phyloP scores from a whole-genome alignment of 139 green algal genomes.

The Chlorella sorokiniana region DNA sequence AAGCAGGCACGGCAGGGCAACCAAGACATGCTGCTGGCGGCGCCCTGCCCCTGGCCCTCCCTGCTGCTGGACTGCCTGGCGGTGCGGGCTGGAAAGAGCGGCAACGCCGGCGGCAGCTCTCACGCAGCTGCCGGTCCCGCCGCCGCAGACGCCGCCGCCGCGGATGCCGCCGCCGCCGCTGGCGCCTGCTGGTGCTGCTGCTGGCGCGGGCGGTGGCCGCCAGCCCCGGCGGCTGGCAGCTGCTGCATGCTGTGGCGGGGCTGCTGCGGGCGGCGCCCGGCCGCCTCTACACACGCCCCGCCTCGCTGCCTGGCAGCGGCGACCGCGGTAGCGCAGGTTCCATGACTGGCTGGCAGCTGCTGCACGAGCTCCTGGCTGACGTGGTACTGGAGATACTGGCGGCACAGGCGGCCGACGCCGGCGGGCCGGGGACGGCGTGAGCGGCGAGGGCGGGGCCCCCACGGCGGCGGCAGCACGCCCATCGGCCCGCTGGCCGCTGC shows the following conservation, averaged over 20 bases:
- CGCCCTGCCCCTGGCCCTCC: conserved; percentile 40
- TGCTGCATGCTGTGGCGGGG: neutral
- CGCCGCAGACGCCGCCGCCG: neutral
- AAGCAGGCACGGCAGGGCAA: conserved; percentile 36
- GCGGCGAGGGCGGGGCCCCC: no score
- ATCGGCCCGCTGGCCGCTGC: neutral
- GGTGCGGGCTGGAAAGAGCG: neutral
- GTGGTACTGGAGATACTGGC: conserved; percentile 33
- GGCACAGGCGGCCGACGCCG: neutral
- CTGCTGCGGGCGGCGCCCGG: neutral
- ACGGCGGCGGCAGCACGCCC: neutral
- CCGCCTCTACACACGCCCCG: neutral
- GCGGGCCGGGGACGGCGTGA: neutral
- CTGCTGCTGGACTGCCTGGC: conserved; percentile 47
- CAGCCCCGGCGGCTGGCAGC: conserved; percentile 9
- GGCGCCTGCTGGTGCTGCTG: conserved; percentile 18
- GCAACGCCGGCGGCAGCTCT: neutral
- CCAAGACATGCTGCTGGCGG: conserved; percentile 22
- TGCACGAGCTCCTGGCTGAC: conserved; percentile 50
- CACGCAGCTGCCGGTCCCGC: no score
- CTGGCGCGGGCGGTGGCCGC: neutral
- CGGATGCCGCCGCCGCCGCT: neutral
- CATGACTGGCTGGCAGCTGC: conserved; percentile 23
- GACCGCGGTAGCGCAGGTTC: neutral
- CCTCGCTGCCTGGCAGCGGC: neutral